Conservation (phyloP, 2,329 filamentous ascomycete genomes). For the Amauroascus niger region DNA sequence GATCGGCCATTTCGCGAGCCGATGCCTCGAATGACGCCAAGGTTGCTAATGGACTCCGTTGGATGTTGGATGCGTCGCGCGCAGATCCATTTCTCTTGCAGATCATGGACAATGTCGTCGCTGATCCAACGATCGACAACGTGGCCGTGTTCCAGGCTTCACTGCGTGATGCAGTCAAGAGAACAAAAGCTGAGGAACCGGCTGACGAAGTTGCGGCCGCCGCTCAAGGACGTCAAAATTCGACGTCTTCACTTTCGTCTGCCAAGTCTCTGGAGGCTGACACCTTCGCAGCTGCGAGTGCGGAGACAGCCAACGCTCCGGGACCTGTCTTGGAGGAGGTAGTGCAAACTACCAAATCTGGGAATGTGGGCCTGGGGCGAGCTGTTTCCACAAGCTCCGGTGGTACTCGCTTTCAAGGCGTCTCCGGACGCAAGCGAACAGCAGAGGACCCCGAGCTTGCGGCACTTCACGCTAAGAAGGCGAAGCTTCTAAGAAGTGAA, state of each 20-base stretch:
- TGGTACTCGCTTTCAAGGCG: constrained; percentile 14
- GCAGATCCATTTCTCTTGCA: constrained; percentile 27
- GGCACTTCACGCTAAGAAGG: constrained; percentile 23
- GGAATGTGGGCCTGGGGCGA: constrained; percentile 14
- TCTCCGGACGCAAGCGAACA: constrained; percentile 24
- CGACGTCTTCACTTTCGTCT: constrained; percentile 32
- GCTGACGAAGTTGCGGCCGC: constrained; percentile 12
- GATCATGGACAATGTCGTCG: constrained; percentile 25
- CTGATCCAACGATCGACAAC: constrained; percentile 22
- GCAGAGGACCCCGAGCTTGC: constrained; percentile 26
- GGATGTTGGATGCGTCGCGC: constrained; percentile 23
- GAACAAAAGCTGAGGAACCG: constrained; percentile 14
- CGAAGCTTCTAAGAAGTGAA: constrained; percentile 15
- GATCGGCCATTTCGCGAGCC: constrained; percentile 23
- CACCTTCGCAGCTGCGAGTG: constrained; percentile 21
- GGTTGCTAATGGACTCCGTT: constrained; percentile 25
- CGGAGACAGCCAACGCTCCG: constrained; percentile 15
- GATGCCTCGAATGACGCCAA: constrained; percentile 24
- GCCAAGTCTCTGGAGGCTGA: constrained; percentile 32
- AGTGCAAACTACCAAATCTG: constrained; percentile 22
- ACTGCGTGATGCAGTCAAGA: constrained; percentile 24
- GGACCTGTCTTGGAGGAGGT: constrained; percentile 21
- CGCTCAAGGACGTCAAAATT: constrained; percentile 20
- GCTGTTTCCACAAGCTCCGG: constrained; percentile 9
- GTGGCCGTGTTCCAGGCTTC: constrained; percentile 25